Evolutionary conservation across 1,284 basidiomycete species (phyloP).

Genomic region (Phellinidium pouzarii): DNA sequence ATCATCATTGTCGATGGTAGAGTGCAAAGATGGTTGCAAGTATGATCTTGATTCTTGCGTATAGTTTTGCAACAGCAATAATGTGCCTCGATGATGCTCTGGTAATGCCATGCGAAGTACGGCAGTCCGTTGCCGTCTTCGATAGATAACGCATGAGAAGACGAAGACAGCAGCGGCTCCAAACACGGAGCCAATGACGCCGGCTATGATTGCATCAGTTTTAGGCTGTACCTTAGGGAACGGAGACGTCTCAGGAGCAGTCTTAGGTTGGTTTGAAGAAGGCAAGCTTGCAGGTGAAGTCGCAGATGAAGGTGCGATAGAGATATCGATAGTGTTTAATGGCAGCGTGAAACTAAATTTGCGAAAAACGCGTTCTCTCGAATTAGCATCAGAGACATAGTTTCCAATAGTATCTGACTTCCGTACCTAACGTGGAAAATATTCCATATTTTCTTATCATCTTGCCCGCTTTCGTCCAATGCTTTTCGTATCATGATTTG

Average conservation of each 20-base stretch:
- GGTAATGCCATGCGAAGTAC: neutral
- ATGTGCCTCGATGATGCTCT: too few relatives aligned
- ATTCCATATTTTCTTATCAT: neutral
- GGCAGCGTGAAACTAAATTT: neutral
- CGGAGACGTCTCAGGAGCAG: neutral
- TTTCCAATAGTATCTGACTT: neutral
- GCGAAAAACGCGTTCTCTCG: too few relatives aligned
- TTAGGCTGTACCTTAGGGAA: neutral
- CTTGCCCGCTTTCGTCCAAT: neutral
- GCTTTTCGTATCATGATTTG: neutral
- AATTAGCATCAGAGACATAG: too few relatives aligned
- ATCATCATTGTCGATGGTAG: too few relatives aligned
- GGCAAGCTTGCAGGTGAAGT: neutral
- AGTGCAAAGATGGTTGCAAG: too few relatives aligned
- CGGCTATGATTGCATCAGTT: neutral
- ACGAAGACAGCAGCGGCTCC: neutral
- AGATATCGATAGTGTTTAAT: neutral
- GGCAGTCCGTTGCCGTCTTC: neutral
- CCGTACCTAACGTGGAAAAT: neutral
- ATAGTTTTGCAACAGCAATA: too few relatives aligned
- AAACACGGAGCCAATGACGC: neutral
- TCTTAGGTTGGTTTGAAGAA: neutral
- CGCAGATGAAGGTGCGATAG: neutral
- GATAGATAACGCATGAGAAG: neutral
- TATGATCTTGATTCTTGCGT: too few relatives aligned